A percentile compares a stretch with the other conserved stretches of the same genome.
These are phyloP conservation scores for Botrytis squamosa DNA, from an alignment of 2,329 filamentous ascomycete genomes.

Conservation along the genomic window DNA sequence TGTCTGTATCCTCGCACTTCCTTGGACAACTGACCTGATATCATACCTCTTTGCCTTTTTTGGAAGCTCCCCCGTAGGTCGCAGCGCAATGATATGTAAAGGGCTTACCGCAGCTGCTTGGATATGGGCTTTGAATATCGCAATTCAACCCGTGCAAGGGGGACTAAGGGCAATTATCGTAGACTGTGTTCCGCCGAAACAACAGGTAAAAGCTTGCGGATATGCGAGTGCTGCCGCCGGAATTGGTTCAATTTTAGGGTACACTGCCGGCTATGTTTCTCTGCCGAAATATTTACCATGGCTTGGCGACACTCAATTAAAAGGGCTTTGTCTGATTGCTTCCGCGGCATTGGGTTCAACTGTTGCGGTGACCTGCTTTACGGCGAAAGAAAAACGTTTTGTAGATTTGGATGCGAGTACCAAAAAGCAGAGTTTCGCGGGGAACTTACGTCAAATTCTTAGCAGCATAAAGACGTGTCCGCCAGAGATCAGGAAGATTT, in stretches of 20 bases:
- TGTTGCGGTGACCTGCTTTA: constrained; percentile 22
- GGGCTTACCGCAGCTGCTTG: constrained; percentile 28
- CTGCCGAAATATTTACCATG: constrained; percentile 27
- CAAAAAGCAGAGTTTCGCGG: constrained; percentile 10
- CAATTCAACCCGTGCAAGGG: constrained; percentile 40
- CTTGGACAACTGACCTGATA: constrained; percentile 49
- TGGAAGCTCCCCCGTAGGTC: background rate
- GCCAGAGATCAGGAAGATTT: constrained; percentile 27
- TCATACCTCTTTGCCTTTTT: constrained; percentile 4
- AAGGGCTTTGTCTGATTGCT: constrained; percentile 30
- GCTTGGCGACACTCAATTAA: constrained; percentile 30
- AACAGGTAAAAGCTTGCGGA: constrained; percentile 38
- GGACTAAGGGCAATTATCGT: constrained; percentile 40
- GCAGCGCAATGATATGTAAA: constrained; percentile 2
- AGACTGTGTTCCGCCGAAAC: constrained; percentile 37
- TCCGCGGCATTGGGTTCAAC: constrained; percentile 25
- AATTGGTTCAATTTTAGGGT: constrained; percentile 39
- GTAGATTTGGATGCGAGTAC: background rate
- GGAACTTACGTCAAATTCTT: constrained; percentile 9
- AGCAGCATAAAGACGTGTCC: constrained; percentile 18
- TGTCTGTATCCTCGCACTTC: constrained; percentile 48
- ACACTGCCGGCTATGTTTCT: constrained; percentile 32
- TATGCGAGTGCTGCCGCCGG: constrained; percentile 36
- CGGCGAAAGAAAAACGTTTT: constrained; percentile 21
- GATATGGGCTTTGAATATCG: constrained; percentile 37